Evolutionary conservation across 257 asterid species (phyloP), one percentile per base, ranked within the genome.

Genomic region (Thymus quinquecostatus): DNA sequence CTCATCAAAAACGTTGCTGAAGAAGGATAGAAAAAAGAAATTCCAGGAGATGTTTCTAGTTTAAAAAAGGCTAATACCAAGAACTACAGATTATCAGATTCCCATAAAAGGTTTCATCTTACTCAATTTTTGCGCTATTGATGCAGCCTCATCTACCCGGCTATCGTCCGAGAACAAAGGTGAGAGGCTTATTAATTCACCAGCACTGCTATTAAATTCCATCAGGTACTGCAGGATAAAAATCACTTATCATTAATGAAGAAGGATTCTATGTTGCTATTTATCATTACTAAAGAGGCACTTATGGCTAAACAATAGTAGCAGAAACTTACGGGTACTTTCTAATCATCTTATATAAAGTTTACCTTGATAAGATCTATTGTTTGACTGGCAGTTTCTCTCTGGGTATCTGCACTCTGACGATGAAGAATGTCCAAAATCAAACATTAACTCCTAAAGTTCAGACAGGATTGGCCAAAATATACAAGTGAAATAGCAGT

Each of bases 131-230:
- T 95, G 97, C 33, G 99, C 98, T 79, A 95, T 89, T 43, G 99
- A 89, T 78, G 99, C 99, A 77, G 99, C 98, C 81, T 95, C 97
- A 6, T 96, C 97, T 36, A 92, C 99, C 68, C 97, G 96, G 60
- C 85, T 89, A 79, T 95, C 98, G 80, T 95, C 96, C 74, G 99
- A 95, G 78, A 95, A 95, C 60, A 95, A 81, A 66, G 98, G 92
- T 73, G 99, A 95, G 72, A 95, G 96, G 79, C 92, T 97, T 98
- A 95, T 89, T 69, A 92, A 81, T 81, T 95, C 99, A 68, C 97
- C 97, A 2, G 97, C 97, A 78, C 94, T 95, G 79, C 98, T 84
- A 78, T 92, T 92, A 71, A 95, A 95, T 88, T 95, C 99, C 98
- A 95, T 92, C 85, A 92, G 79, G 87, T 89, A 95, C 99, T 95